Conservation (phyloP, 805 yeast genomes). For the Candida tammaniensis region DNA sequence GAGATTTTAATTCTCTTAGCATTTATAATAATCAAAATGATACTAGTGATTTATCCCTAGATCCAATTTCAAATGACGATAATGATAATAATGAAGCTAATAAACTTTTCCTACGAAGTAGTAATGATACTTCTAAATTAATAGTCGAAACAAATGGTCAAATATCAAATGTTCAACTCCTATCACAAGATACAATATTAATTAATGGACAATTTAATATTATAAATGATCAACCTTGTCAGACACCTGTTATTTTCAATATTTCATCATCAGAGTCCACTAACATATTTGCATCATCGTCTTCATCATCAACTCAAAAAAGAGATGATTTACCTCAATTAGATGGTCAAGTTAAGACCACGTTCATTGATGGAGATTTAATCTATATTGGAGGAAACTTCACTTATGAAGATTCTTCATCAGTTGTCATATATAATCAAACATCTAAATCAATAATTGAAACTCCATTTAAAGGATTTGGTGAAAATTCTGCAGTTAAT, state of each 20-base stretch:
- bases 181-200: constrained; percentile 27
- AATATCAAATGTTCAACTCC: constrained; percentile 24
- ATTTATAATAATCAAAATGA: constrained; percentile 25
- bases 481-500: constrained; percentile 53
- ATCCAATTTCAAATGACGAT: constrained; percentile 13
- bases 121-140: constrained; percentile 15
- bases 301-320: constrained; percentile 2
- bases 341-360: constrained; percentile 32
- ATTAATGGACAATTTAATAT: constrained; percentile 35
- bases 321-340: constrained; percentile 16
- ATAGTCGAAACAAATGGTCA: constrained; percentile 32
- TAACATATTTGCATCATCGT: constrained; percentile 17
- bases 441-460: constrained; percentile 36
- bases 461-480: constrained; percentile 78
- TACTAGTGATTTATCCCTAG: constrained; percentile 20
- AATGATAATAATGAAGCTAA: constrained; percentile 6
- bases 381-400: constrained; percentile 84
- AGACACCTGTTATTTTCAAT: constrained; percentile 36
- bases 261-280: constrained; percentile 22
- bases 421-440: constrained; percentile 64
- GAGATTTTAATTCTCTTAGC: constrained; percentile 27
- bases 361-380: constrained; percentile 39
- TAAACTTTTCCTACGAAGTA: constrained; percentile 23
- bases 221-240: constrained; percentile 24
- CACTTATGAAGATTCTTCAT: constrained; percentile 47